Percentiles rank a stretch among this genome's conserved stretches.
Conservation (phyloP, 495 filamentous ascomycete genomes). For the Pyrenula aspistea region DNA sequence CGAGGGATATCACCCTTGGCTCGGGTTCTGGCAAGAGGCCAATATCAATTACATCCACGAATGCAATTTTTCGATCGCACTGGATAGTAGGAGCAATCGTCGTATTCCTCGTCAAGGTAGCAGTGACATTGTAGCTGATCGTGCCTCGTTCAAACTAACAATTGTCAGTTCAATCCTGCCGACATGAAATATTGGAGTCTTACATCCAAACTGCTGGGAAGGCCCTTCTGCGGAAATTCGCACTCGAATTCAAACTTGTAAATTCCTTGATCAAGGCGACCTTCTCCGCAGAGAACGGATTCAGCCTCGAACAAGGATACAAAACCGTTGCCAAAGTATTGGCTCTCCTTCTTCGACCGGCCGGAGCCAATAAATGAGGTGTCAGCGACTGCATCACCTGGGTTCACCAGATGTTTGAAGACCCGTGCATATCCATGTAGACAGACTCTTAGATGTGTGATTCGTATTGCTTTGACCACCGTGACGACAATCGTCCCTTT, state of each 20-base stretch:
- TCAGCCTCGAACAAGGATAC: constrained; percentile 87
- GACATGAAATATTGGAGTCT: constrained; percentile 16
- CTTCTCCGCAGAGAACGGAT: constrained; percentile 79
- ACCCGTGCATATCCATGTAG: constrained; percentile 86
- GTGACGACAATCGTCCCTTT: constrained; percentile 70
- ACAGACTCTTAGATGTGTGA: constrained; percentile 82
- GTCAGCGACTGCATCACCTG: constrained; percentile 44
- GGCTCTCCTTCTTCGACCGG: constrained; percentile 41
- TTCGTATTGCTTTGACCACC: constrained; percentile 67
- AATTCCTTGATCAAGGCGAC: constrained; percentile 67
- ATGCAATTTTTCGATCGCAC: constrained; percentile 66
- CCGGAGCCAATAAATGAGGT: constrained; percentile 36
- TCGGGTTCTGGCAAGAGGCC: constrained; percentile 42
- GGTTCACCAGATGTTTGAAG: constrained; percentile 59
- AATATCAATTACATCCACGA: constrained; percentile 63
- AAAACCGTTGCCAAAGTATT: constrained; percentile 73
- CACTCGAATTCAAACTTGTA: constrained; percentile 94
- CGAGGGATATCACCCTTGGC: constrained; percentile 67
- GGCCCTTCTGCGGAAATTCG: constrained; percentile 58
- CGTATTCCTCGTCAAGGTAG: constrained; percentile 81
- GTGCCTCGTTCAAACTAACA: constrained; percentile 86
- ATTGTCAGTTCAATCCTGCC: background rate
- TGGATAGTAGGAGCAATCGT: constrained; percentile 69
- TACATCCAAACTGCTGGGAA: constrained; percentile 93
- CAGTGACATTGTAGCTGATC: constrained; percentile 79